These are phyloP conservation scores for Taphrina pruni DNA, from an alignment of 1,139 yeast species.

Conservation along the genomic window DNA sequence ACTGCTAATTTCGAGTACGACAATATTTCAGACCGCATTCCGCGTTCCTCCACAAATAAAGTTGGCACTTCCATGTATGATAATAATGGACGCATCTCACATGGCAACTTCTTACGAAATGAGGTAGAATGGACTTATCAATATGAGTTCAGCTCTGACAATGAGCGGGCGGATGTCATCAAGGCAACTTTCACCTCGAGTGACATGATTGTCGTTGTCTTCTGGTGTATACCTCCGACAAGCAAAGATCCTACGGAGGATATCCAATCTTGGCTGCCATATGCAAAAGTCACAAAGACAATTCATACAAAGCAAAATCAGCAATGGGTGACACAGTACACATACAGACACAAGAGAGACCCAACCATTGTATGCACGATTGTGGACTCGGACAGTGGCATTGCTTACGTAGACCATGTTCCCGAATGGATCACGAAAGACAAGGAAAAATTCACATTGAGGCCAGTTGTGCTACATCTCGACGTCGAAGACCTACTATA, in stretches of 20 bases:
- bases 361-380: conserved; percentile 4
- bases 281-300: conserved; percentile 7
- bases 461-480: conserved; percentile 15
- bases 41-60: neutral
- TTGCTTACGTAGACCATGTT: neutral
- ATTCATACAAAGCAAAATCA: conserved; percentile 5
- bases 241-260: neutral
- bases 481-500: conserved; percentile 20
- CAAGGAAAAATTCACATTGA: conserved; percentile 2
- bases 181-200: conserved; percentile 3
- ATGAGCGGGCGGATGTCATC: conserved; percentile 4
- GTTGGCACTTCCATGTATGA: neutral
- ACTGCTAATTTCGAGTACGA: conserved; percentile 10
- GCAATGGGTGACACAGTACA: conserved; percentile 22
- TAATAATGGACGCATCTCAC: conserved; percentile 5
- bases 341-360: conserved; percentile 20
- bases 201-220: neutral
- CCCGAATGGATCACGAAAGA: conserved; percentile 30
- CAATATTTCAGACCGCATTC: neutral
- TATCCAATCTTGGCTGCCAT: conserved; percentile 3
- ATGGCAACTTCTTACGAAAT: neutral
- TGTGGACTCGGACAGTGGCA: neutral
- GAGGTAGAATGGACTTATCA: neutral
- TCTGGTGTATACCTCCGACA: conserved; percentile 18
- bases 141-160: conserved; percentile 1